These are phyloP conservation scores for Moricandia arvensis DNA, from an alignment of 345 rosid genomes.

Conservation along the genomic window DNA sequence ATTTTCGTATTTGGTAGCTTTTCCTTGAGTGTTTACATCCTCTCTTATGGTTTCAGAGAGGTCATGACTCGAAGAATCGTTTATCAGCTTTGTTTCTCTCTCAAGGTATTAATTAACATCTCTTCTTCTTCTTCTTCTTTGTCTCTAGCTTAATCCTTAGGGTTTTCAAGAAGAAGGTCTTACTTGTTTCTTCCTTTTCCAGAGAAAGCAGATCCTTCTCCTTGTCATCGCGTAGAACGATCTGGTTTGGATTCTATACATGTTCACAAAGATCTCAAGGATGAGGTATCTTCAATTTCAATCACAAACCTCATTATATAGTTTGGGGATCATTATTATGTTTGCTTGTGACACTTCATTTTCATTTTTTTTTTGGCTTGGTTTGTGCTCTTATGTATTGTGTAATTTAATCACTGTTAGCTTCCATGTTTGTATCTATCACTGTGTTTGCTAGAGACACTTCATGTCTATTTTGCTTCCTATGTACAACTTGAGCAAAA, in stretches of 20 bases:
- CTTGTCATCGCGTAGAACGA: slow-evolving; percentile 9
- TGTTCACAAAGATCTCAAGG: slow-evolving; percentile 49
- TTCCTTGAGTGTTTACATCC: not conserved
- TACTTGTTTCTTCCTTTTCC: not conserved
- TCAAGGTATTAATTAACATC: too few relatives aligned
- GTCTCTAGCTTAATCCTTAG: not conserved
- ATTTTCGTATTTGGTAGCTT: not conserved
- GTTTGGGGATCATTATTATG: too few relatives aligned
- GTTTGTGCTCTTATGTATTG: too few relatives aligned
- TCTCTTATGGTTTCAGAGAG: slow-evolving; percentile 42
- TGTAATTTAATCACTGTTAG: not conserved
- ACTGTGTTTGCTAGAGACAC: not conserved
- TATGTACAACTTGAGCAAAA: not conserved
- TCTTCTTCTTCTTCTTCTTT: slow-evolving; percentile 1
- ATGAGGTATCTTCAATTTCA: slow-evolving; percentile 49
- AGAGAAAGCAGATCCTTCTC: slow-evolving; percentile 42
- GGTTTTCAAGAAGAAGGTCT: not conserved
- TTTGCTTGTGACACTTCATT: too few relatives aligned
- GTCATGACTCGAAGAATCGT: slow-evolving; percentile 45
- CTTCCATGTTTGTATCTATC: not conserved
- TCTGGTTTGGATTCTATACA: slow-evolving; percentile 40
- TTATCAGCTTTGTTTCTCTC: slow-evolving; percentile 60
- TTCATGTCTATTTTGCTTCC: not conserved
- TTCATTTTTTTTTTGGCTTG: too few relatives aligned
- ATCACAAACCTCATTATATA: too few relatives aligned